Percentiles rank a stretch among this genome's conserved stretches.
Conservation (phyloP, 2,329 filamentous ascomycete species). For the Pseudogymnoascus sp. region DNA sequence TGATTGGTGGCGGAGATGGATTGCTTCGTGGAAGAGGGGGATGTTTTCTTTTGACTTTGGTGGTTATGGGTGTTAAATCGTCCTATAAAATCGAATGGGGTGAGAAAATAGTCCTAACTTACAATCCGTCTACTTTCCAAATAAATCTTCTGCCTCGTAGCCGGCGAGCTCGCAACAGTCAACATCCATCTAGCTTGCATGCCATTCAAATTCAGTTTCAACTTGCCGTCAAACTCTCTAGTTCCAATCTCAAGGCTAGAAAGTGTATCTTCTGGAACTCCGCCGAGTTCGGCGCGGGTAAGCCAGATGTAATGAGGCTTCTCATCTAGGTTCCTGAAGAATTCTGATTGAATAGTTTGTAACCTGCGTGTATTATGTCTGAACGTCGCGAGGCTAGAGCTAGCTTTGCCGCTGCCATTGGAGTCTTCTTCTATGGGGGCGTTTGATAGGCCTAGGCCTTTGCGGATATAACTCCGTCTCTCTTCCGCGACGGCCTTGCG, state of each 20-base stretch:
- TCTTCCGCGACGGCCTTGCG: not conserved
- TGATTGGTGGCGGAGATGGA: constrained; percentile 66
- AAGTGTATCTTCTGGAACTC: constrained; percentile 63
- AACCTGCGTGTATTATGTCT: constrained; percentile 62
- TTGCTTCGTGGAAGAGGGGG: constrained; percentile 63
- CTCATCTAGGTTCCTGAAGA: constrained; percentile 71
- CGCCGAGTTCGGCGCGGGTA: constrained; percentile 61
- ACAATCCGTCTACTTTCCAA: constrained; percentile 71
- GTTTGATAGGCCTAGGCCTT: not conserved
- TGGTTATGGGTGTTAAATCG: not conserved
- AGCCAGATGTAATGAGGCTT: constrained; percentile 74
- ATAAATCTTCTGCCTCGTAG: constrained; percentile 58
- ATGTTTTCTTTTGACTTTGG: constrained; percentile 45
- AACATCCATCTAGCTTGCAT: constrained; percentile 65
- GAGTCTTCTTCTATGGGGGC: not conserved
- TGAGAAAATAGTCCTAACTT: constrained; percentile 44
- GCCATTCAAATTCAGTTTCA: constrained; percentile 73
- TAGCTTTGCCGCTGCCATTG: not conserved
- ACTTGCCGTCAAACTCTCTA: constrained; percentile 61
- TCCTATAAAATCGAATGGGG: not conserved
- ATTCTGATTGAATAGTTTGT: constrained; percentile 63
- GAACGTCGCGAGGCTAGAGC: not conserved
- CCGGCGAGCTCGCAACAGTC: constrained; percentile 66
- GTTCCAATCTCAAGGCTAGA: constrained; percentile 61
- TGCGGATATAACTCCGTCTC: not conserved